A percentile compares a stretch with the other conserved stretches of the same genome.
These are phyloP conservation scores for Kazachstania psychrophila DNA, from an alignment of 805 yeast genomes.

Conservation along the genomic window DNA sequence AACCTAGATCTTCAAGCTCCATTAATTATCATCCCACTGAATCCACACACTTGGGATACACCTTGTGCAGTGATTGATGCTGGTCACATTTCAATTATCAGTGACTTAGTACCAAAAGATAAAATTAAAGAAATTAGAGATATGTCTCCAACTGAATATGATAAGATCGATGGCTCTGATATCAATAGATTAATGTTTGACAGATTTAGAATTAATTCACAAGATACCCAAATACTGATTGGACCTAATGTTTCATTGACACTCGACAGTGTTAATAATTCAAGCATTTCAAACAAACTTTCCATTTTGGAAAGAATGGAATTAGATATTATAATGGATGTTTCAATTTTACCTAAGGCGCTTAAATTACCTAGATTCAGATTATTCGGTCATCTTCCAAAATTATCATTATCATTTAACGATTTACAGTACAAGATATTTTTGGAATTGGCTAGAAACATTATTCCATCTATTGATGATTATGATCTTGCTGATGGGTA, in stretches of 20 bases:
- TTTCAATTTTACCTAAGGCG: constrained; percentile 81
- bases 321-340: constrained; percentile 62
- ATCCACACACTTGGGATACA: constrained; percentile 67
- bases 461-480: constrained; percentile 16
- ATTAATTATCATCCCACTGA: constrained; percentile 73
- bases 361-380: constrained; percentile 60
- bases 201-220: constrained; percentile 62
- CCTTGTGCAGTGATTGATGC: constrained; percentile 92
- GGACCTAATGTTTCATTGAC: constrained; percentile 77
- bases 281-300: constrained; percentile 33
- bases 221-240: constrained; percentile 80
- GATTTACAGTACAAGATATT: constrained; percentile 86
- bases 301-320: constrained; percentile 68
- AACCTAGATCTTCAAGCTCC: constrained; percentile 92
- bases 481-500: constrained; percentile 5
- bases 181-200: constrained; percentile 82
- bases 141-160: constrained; percentile 64
- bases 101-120: constrained; percentile 68
- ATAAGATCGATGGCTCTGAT: constrained; percentile 34
- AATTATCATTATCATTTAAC: constrained; percentile 59
- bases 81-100: constrained; percentile 79
- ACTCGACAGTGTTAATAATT: constrained; percentile 55
- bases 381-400: constrained; percentile 70
- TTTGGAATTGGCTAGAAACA: constrained; percentile 64
- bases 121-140: constrained; percentile 61